Base-by-base conservation (phyloP, 495 filamentous ascomycete species). In the Penicillium coprophilum region DNA sequence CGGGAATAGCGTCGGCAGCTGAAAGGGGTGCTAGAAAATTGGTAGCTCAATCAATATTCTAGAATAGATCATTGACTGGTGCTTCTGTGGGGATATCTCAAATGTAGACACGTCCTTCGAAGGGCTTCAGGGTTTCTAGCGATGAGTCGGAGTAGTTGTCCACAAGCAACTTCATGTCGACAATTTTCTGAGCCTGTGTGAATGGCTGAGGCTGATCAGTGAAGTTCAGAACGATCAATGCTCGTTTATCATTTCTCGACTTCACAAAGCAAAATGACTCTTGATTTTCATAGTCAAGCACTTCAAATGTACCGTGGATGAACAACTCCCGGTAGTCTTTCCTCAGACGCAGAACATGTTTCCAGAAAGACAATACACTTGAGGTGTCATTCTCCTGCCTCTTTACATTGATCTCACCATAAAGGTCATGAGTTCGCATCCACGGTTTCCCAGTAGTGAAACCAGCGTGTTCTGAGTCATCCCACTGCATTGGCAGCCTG, bases 401-500 rank as follows among this genome's bases (percentile, higher is more conserved):
- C 44, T 69, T 66, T 0, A 76, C 78, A 50, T 84, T 84, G 20
- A 79, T 63, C 17, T 72, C 64, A 13, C 46, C 41, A 28, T 72
- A 75, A 15, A 74, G 59, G 32, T 81, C 75, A 57, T 81, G 71
- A 3, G 75, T 69, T n/a, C 72, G 60, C 78, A 83, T 85, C 81
- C 80, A 85, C 1, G 82, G 78, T 30, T 59, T 55, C 9, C 59
- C 66, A 0, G 57, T 63, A 2, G 64, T 65, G 49, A 69, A 71
- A 6, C 82, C 82, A 9, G 68, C 80, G 57, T 80, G 66, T 0
- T 56, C 56, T 4, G 66, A 72, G 30, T 61, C 68, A 53, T 81
- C 70, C 86, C 86, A 89, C 58, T 87, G 85, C 76, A 89, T 85
- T 1, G 80, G 78, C 4, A 71, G 63, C 46, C 80, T 66, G 20